Conservation (phyloP, 495 filamentous ascomycete genomes). For the Entonaema liquescens region DNA sequence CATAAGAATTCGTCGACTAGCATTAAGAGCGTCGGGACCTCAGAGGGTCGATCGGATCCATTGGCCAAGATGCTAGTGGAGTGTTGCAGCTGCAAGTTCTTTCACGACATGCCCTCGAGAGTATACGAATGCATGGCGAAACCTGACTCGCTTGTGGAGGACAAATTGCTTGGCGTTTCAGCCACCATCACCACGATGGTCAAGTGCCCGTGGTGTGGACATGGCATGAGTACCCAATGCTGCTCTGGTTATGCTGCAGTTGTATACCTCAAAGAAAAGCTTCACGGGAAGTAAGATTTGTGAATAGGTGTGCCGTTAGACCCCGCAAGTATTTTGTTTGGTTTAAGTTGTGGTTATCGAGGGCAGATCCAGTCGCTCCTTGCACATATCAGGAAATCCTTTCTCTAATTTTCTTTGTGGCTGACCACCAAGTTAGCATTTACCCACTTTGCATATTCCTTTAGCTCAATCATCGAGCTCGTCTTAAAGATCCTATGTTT, state of each 20-base stretch:
- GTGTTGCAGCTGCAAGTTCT: constrained; percentile 82
- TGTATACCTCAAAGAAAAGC: constrained; percentile 72
- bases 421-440: constrained; percentile 9
- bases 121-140: constrained; percentile 78
- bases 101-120: constrained; percentile 80
- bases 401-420: constrained; percentile 6
- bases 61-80: constrained; percentile 81
- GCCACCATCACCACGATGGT: constrained; percentile 66
- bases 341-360: background rate
- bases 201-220: constrained; percentile 80
- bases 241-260: constrained; percentile 78
- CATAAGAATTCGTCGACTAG: constrained; percentile 41
- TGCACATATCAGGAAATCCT: constrained; percentile 12
- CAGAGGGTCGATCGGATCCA: constrained; percentile 53
- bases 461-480: constrained; percentile 12
- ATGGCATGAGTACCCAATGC: constrained; percentile 75
- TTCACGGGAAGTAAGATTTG: constrained; percentile 57
- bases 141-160: constrained; percentile 64
- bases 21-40: constrained; percentile 10
- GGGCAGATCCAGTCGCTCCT: background rate
- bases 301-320: background rate
- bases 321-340: background rate
- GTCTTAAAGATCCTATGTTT: constrained; percentile 1
- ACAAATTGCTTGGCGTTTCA: constrained; percentile 56
- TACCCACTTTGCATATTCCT: constrained; percentile 23